Evolutionary conservation across 176 grass and related monocot genomes (phyloP).

Genomic region (Juncus effusus): DNA sequence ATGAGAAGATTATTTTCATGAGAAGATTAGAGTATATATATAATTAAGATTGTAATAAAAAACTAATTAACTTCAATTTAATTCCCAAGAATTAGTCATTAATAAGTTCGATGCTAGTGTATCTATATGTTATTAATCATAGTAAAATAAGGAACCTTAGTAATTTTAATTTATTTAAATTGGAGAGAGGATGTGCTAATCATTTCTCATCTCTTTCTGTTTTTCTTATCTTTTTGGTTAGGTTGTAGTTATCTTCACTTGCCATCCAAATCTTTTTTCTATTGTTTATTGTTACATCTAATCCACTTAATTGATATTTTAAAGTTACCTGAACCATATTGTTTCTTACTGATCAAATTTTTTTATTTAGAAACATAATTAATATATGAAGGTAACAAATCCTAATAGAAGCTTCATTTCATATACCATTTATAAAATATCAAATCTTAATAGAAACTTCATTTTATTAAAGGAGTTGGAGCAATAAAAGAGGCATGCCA

Average conservation of each 20-base stretch:
- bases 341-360: neutral
- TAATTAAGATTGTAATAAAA: no score
- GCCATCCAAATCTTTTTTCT: neutral
- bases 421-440: no score
- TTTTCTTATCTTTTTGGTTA: neutral
- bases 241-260: neutral
- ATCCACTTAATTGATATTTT: slow-evolving; percentile 4
- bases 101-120: neutral
- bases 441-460: no score
- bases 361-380: neutral
- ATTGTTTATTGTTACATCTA: neutral
- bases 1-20: no score
- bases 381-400: no score
- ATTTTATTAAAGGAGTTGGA: no score
- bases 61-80: slow-evolving; percentile 22
- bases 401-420: no score
- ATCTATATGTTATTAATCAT: no score
- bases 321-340: slow-evolving; percentile 4
- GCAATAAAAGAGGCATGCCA: no score
- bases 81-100: slow-evolving; percentile 15
- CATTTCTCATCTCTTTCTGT: slow-evolving; percentile 9
- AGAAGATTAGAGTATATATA: neutral
- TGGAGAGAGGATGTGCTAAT: slow-evolving; percentile 6
- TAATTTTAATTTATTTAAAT: neutral
- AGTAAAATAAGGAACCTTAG: no score